Conservation (phyloP, 2,329 filamentous ascomycete genomes). For the Fonsecaea multimorphosa region DNA sequence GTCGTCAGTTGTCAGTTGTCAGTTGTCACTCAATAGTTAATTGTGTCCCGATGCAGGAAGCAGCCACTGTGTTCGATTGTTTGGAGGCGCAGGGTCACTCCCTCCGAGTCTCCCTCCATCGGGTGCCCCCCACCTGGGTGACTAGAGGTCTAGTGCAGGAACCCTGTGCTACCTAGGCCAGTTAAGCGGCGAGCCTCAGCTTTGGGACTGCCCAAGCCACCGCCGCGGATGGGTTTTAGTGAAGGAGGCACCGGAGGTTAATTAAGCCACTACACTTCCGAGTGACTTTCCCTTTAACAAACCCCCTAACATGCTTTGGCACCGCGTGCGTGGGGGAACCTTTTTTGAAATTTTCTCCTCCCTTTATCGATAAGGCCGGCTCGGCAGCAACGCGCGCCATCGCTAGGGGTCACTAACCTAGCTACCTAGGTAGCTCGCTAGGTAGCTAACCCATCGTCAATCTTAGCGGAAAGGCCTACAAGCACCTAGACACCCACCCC, state of each 20-base stretch:
- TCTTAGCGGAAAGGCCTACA: neutral
- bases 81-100: neutral
- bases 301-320: no score
- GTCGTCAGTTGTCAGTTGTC: neutral
- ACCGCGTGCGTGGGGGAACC: no score
- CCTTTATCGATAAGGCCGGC: neutral
- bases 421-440: no score
- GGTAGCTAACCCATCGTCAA: no score
- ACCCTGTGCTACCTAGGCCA: neutral
- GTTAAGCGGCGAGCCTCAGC: neutral
- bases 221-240: neutral
- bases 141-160: neutral
- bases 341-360: neutral
- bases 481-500: no score
- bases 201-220: neutral
- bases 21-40: constrained; percentile 12
- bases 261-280: neutral
- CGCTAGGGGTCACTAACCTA: neutral
- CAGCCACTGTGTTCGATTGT: constrained; percentile 17
- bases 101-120: no score
- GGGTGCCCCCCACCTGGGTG: neutral
- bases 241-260: constrained; percentile 1
- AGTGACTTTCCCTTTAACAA: no score
- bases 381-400: neutral
- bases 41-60: constrained; percentile 3